Conservation (phyloP, 305 asterid genomes). For the Fraxinus dipetala region DNA sequence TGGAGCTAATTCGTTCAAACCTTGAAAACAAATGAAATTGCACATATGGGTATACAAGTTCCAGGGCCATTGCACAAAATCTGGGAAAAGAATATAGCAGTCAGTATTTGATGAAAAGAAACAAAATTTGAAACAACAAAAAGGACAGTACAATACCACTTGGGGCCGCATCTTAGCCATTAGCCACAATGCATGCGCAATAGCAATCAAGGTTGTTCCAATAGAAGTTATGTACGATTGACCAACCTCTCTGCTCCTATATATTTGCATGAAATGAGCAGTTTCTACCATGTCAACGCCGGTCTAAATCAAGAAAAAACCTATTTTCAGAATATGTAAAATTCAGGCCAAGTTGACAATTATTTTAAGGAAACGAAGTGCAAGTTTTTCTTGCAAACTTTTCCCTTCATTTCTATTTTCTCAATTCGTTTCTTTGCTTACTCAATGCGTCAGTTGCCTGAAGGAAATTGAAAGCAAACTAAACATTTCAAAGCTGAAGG, state of each 20-base stretch:
- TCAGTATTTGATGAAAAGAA: neutral
- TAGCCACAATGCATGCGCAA: slow-evolving; percentile 16
- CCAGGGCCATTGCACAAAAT: slow-evolving; percentile 95
- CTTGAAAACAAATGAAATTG: slow-evolving; percentile 65
- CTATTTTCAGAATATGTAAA: slow-evolving; percentile 11
- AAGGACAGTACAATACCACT: slow-evolving; percentile 3
- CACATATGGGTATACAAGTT: slow-evolving; percentile 75
- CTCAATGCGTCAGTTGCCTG: neutral
- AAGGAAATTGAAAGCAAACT: neutral
- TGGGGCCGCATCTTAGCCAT: slow-evolving; percentile 4
- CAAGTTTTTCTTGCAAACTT: slow-evolving; percentile 1
- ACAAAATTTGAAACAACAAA: neutral
- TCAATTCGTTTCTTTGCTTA: neutral
- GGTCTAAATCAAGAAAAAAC: slow-evolving; percentile 45
- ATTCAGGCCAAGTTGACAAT: neutral
- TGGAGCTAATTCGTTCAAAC: slow-evolving; percentile 30
- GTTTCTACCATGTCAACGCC: slow-evolving; percentile 36
- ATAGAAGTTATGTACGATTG: slow-evolving; percentile 43
- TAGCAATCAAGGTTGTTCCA: neutral
- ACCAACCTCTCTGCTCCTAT: slow-evolving; percentile 67
- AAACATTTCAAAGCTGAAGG: neutral
- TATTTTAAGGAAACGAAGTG: slow-evolving; percentile 8
- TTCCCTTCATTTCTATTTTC: neutral
- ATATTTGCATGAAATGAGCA: slow-evolving; percentile 37
- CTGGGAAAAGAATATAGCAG: slow-evolving; percentile 34